Base-by-base conservation (phyloP, 176 grass and related monocot species). In the Ensete ventricosum region DNA sequence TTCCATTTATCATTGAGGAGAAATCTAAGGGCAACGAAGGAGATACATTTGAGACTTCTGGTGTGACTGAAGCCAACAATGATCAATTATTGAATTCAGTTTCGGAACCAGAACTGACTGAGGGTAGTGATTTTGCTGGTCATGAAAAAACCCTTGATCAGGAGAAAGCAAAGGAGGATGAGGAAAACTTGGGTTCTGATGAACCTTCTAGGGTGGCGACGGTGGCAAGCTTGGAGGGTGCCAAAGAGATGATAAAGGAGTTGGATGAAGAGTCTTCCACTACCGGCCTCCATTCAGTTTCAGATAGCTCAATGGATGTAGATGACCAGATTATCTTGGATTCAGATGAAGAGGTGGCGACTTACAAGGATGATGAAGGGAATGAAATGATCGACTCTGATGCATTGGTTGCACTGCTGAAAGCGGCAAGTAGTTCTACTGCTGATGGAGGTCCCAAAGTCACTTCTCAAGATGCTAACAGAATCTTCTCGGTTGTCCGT, bases 301-400 rank as follows among this genome's bases (percentile, higher is more conserved):
- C 82, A 50, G 67, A 75, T 62, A 70, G 74, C 62, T 88, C 88
- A 26, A 88, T 79, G 71, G 85, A 84, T 64, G 64, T 80, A 76
- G 88, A 85, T 80, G 84, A 84, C 8, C 85, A 94, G 21, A 76
- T 89, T 70, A 69, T 83, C 50, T 79, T 83, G 62, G 86, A 86
- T 80, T 86, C 87, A 11, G 84, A 98, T 66, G 90, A 91, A 11
- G 88, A 90, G 2, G 86, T 85, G 21, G 90, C 84, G n/a, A 88
- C 84, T 20, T 83, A 88, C n/a, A 85, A 90, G 19, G 81, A 90
- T 29, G 90, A 88, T 26, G 77, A 79, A 21, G 76, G 67, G 1
- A 57, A 67, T 27, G 87, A 91, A 77, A 84, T 85, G 1, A 85
- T 91, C 0, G 90, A 94, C 62, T 91, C 90, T 62, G 60, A 81